phyloP scores from a whole-genome alignment of 2,329 filamentous ascomycete genomes.

The Lasiodiplodia sp. region DNA sequence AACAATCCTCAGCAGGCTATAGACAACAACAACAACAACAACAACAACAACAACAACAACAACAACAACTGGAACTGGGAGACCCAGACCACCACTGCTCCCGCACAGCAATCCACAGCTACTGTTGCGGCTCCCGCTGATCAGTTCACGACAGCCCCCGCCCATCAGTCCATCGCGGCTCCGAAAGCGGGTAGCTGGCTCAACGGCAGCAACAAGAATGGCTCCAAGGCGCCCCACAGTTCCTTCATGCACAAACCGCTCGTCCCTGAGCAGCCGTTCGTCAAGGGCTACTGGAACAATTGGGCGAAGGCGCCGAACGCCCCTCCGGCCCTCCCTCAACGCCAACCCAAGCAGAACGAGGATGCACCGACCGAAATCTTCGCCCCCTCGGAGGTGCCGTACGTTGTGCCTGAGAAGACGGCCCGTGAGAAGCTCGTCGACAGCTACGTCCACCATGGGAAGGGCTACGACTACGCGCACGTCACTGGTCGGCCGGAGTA shows the following conservation, averaged over 20 bases:
- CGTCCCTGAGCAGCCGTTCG: conserved; percentile 11
- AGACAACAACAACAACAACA: neutral
- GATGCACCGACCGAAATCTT: conserved; percentile 32
- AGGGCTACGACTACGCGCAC: conserved; percentile 50
- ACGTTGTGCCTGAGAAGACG: conserved; percentile 32
- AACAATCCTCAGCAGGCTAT: neutral
- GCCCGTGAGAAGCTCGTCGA: conserved; percentile 36
- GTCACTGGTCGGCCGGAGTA: conserved; percentile 48
- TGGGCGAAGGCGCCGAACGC: neutral
- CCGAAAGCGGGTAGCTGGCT: neutral
- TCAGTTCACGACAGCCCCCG: neutral
- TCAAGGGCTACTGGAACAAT: conserved; percentile 45
- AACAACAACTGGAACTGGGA: neutral
- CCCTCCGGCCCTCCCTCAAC: neutral
- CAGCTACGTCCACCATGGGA: conserved; percentile 45
- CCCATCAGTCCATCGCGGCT: neutral
- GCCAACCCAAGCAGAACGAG: neutral
- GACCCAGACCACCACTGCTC: neutral
- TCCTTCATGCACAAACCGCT: conserved; percentile 2
- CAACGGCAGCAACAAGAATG: neutral
- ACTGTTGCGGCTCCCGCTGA: neutral
- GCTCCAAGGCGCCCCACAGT: conserved; percentile 1
- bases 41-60: too few species aligned
- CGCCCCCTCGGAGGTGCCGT: conserved; percentile 42
- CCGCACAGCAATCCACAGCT: too few species aligned